Evolutionary conservation across 2,329 filamentous ascomycete genomes (phyloP), one percentile per base, ranked within the genome.

Genomic region (Aspergillus fischeri): DNA sequence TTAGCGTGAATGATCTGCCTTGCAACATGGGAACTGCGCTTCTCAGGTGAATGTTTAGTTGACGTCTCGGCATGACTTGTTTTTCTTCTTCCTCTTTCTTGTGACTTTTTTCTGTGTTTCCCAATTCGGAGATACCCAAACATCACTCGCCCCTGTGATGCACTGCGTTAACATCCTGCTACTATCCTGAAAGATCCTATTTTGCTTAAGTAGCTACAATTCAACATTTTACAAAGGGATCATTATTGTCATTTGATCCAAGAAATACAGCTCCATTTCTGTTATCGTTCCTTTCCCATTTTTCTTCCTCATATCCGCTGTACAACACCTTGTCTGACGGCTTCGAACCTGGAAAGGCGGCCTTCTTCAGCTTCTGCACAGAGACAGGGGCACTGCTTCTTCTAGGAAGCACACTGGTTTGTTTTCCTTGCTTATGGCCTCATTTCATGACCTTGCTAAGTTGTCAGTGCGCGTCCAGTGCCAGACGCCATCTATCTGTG

Each of bases 51-150:
- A 21, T 55, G 51, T 20, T 51, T 17, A 27, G 24, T 38, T 52
- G 21, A 35, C 21, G 7, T 35, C 17, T 44, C 28, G 35, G 24
- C 49, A 28, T 20, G 14, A 28, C 20, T 27, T 25, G 5, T 20
- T 51, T 20, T 35, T n/a, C 20, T 51, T 38, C 6, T 45, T 52
- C 49, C 49, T 49, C 14, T 55, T 32, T 51, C 48, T 35, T 11
- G 28, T 53, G 38, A 17, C 50, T 44, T 10, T 27, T 35, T 48
- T 25, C 35, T 49, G 27, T 53, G 20, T 24, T 48, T 49, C 44
- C 28, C 29, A 29, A 14, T 47, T n/a, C 27, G 51, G 42, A 53
- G 51, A 57, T 57, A 57, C 55, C 51, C 45, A 42, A 35, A 32
- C 35, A 51, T 51, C 20, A 44, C 41, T 9, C n/a, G 10, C 41